Base-by-base conservation (phyloP, 225 moss, liverwort and hornwort species). In the Physcomitrellopsis africana region DNA sequence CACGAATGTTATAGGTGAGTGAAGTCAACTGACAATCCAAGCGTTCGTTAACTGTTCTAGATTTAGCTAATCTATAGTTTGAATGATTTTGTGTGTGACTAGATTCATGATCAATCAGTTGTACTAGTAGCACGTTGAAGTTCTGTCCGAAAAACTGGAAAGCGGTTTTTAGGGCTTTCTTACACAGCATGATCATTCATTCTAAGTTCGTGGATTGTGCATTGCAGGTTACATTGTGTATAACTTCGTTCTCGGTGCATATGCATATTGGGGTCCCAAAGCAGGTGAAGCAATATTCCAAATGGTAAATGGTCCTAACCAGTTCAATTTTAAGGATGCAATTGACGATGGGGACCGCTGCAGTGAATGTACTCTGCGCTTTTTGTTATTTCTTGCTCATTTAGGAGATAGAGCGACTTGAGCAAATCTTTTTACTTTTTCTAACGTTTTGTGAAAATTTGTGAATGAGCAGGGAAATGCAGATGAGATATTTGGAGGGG, bases 201-300 rank as follows among this genome's bases (percentile, higher is more conserved):
- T 62, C 20, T 85, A 32, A 83, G 72, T 46, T 70, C 75, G 29
- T 83, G 76, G 70, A 81, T 74, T 82, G 76, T 74, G 44, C 67
- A 56, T 63, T 77, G 76, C 83, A 90, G 97, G 94, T 15, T 99
- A 99, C 58, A 76, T 93, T 55, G 87, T 92, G 32, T 99, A 90
- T 71, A 99, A 81, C 69, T 99, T 99, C 37, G 97, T 99, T 48
- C 57, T 99, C 41, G 97, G 97, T 75, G 94, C 97, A 10, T 99
- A 99, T 79, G 80, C 97, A 7, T 99, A 99, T 72, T 99, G 94
- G 89, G 97, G 97, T 41, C 97, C 97, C 18, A 99, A 99, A 84
- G 97, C 94, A 47, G 97, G 94, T 49, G 80, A 89, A 84, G 94
- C 92, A 41, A 90, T 99, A 63, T 99, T 82, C 60, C 79, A 92